A percentile compares a stretch with the other conserved stretches of the same genome.
These are phyloP conservation scores for Alternaria brassicicola DNA, from an alignment of 2,329 filamentous ascomycete species.

Conservation along the genomic window DNA sequence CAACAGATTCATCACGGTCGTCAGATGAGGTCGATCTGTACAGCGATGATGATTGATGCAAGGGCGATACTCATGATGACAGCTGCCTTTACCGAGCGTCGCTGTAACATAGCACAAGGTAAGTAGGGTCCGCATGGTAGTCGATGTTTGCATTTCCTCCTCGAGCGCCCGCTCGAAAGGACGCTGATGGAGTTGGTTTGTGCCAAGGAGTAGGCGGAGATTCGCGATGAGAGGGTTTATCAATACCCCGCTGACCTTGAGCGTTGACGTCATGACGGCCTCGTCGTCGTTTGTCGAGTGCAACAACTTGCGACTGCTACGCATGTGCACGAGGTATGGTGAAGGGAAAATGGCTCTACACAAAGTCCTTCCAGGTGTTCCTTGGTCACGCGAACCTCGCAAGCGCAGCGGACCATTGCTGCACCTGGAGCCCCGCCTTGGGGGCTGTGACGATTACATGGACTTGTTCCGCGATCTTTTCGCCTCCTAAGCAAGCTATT, in stretches of 20 bases:
- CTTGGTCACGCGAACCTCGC: not conserved
- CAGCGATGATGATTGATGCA: conserved; percentile 5
- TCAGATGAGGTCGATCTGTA: conserved; percentile 26
- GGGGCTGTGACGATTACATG: not conserved
- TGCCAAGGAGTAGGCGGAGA: not conserved
- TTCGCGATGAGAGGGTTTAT: not conserved
- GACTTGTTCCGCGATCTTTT: not conserved
- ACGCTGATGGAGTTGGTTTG: not conserved
- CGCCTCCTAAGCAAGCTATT: not conserved
- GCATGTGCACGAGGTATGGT: not conserved
- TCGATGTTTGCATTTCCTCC: not conserved
- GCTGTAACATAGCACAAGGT: not conserved
- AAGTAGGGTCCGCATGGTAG: not conserved
- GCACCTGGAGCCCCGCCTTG: not conserved
- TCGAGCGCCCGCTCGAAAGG: not conserved
- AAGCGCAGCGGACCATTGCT: not conserved
- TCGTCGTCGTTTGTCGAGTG: too few species aligned
- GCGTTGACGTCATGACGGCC: not conserved
- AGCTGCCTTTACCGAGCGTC: not conserved
- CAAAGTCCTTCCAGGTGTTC: not conserved
- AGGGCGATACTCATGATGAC: not conserved
- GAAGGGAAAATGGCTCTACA: not conserved
- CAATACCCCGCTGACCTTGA: not conserved
- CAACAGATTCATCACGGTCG: conserved; percentile 16
- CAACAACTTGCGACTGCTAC: not conserved